Evolutionary conservation across 2,329 filamentous ascomycete genomes (phyloP).

Genomic region (Cladophialophora chaetospira): DNA sequence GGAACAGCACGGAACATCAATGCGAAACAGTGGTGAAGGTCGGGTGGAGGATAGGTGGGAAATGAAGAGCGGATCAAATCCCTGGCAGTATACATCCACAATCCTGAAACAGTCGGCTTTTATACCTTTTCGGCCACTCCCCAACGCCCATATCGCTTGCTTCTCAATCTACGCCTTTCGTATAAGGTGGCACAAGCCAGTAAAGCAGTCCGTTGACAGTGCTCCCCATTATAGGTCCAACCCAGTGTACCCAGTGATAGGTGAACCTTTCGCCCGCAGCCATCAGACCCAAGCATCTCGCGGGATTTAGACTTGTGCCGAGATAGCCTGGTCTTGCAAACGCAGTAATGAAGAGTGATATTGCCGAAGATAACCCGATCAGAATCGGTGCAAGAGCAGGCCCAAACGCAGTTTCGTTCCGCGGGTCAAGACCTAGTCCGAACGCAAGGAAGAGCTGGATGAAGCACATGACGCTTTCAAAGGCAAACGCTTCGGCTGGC

Average conservation of each 20-base stretch:
- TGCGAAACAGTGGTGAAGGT: slow-evolving; percentile 47
- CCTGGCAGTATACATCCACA: not conserved
- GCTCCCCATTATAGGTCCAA: not conserved
- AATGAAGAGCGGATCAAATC: not conserved
- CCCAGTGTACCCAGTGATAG: slow-evolving; percentile 3
- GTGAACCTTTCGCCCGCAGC: slow-evolving; percentile 4
- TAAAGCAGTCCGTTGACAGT: not conserved
- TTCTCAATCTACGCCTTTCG: not conserved
- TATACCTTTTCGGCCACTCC: not conserved
- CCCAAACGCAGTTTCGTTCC: slow-evolving; percentile 52
- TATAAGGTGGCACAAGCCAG: slow-evolving; percentile 1
- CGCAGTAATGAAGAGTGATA: not conserved
- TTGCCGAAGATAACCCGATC: slow-evolving; percentile 2
- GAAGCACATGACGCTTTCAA: slow-evolving; percentile 51
- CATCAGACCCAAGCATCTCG: not conserved
- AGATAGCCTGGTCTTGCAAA: slow-evolving; percentile 2
- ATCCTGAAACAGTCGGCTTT: not conserved
- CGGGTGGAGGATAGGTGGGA: slow-evolving; percentile 38
- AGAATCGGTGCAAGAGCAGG: slow-evolving; percentile 41
- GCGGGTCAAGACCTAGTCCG: slow-evolving; percentile 57
- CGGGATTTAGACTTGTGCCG: slow-evolving; percentile 1
- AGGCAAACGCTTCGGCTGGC: slow-evolving; percentile 47
- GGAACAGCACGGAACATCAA: slow-evolving; percentile 33
- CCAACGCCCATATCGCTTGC: not conserved
- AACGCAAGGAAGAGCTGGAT: slow-evolving; percentile 53